Evolutionary conservation across 2,329 filamentous ascomycete genomes (phyloP).

Genomic region (Aspergillus japonicus): DNA sequence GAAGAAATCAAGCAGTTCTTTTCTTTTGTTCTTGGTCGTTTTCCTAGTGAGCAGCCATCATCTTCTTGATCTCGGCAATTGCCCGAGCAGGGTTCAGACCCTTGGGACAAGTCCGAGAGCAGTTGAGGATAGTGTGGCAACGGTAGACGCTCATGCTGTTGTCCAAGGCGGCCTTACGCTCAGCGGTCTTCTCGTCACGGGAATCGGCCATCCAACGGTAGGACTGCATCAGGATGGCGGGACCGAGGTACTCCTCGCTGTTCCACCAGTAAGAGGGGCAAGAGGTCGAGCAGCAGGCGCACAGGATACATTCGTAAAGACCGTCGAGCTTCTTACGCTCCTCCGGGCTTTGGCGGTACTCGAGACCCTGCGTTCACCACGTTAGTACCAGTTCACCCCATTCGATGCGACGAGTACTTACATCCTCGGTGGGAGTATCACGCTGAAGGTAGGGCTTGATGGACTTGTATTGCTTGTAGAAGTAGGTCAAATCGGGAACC

Average conservation of each 20-base stretch:
- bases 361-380: slow-evolving; percentile 68
- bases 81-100: slow-evolving; percentile 92
- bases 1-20: slow-evolving; percentile 13
- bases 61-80: slow-evolving; percentile 98
- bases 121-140: slow-evolving; percentile 99
- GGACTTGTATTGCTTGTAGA: slow-evolving; percentile 99
- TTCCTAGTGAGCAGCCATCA: slow-evolving; percentile 61
- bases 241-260: slow-evolving; percentile 95
- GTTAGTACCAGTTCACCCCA: slow-evolving; percentile 4
- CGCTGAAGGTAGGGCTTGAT: slow-evolving; percentile 98
- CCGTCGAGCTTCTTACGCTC: slow-evolving; percentile 97
- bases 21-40: slow-evolving; percentile 11
- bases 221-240: slow-evolving; percentile 92
- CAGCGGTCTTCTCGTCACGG: slow-evolving; percentile 81
- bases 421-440: slow-evolving; percentile 77
- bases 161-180: slow-evolving; percentile 88
- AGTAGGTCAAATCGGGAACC: slow-evolving; percentile 94
- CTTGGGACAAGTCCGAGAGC: slow-evolving; percentile 96
- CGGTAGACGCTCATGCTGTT: slow-evolving; percentile 99
- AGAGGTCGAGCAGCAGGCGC: slow-evolving; percentile 97
- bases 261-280: slow-evolving; percentile 99
- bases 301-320: slow-evolving; percentile 98
- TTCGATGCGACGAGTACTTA: slow-evolving; percentile 49
- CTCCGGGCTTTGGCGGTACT: slow-evolving; percentile 85
- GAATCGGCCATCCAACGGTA: slow-evolving; percentile 97